Evolutionary conservation across 108 stramenopile genomes (phyloP).

Genomic region (Skeletonema marinoi): DNA sequence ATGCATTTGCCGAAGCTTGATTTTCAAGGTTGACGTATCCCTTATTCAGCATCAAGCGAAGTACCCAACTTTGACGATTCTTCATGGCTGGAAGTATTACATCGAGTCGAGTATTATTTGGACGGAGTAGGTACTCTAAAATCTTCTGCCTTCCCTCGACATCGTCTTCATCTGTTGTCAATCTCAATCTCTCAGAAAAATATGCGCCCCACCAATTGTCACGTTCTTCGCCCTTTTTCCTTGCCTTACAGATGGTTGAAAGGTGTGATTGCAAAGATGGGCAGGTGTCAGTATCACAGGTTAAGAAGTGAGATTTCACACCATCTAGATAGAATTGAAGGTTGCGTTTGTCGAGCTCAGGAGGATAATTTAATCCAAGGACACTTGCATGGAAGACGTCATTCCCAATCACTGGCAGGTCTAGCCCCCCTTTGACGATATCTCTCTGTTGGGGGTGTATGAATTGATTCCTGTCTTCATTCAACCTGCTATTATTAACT

Average conservation of each 20-base stretch:
- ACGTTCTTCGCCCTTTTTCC: background rate
- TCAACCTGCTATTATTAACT: background rate
- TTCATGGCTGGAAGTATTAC: background rate
- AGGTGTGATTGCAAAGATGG: background rate
- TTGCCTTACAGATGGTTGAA: background rate
- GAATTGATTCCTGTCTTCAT: background rate
- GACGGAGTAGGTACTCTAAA: background rate
- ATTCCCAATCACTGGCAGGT: too few relatives aligned
- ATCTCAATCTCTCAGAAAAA: background rate
- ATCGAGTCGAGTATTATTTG: background rate
- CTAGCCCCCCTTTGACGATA: too few relatives aligned
- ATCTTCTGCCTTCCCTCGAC: background rate
- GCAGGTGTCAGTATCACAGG: background rate
- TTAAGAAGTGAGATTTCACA: background rate
- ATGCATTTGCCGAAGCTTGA: background rate
- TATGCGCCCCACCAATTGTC: background rate
- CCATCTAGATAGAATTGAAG: background rate
- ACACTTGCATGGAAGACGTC: background rate
- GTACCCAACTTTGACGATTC: slow-evolving; percentile 2
- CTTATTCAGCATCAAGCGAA: slow-evolving; percentile 8
- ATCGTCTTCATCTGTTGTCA: background rate
- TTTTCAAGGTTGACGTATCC: background rate
- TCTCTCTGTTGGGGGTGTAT: background rate
- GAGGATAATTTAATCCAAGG: background rate
- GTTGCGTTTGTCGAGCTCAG: background rate